These are phyloP conservation scores for Amanita phalloides DNA, from an alignment of 768 basidiomycete genomes.

Conservation along the genomic window DNA sequence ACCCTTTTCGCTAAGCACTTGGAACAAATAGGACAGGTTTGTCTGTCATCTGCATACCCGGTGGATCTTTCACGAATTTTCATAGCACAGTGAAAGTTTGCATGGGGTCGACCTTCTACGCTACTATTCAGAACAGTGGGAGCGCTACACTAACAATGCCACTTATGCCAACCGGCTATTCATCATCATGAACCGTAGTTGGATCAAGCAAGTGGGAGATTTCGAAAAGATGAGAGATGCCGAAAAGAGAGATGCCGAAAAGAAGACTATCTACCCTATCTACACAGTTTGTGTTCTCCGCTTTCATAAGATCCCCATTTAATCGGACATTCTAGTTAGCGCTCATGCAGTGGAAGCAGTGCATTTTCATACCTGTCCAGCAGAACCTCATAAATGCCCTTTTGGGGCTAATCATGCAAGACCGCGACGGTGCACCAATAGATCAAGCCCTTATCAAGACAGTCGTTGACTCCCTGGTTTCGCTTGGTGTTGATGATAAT, in stretches of 20 bases:
- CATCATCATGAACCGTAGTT: constrained; percentile 92
- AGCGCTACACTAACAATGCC: constrained; percentile 92
- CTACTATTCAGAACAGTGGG: constrained; percentile 92
- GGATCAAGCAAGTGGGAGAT: constrained; percentile 98
- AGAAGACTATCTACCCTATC: constrained; percentile 90
- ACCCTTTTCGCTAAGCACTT: constrained; percentile 84
- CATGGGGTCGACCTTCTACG: constrained; percentile 83
- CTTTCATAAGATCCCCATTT: neutral
- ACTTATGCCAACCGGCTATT: constrained; percentile 95
- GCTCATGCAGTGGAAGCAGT: constrained; percentile 89
- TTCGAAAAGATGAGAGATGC: constrained; percentile 62
- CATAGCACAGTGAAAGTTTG: constrained; percentile 67
- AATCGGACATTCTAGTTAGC: constrained; percentile 50
- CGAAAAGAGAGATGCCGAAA: constrained; percentile 86
- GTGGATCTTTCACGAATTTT: constrained; percentile 10
- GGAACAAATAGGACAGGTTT: constrained; percentile 45
- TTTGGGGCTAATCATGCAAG: constrained; percentile 79
- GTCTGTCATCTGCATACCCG: constrained; percentile 9
- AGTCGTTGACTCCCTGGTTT: constrained; percentile 94
- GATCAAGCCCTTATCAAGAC: constrained; percentile 96
- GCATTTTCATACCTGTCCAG: constrained; percentile 84
- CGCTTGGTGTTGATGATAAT: constrained; percentile 82
- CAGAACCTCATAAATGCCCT: constrained; percentile 78
- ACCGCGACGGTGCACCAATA: constrained; percentile 91
- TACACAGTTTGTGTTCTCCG: constrained; percentile 51